Evolutionary conservation across 345 rosid species (phyloP), one percentile per base, ranked within the genome.

Genomic region (Brassica nigra): DNA sequence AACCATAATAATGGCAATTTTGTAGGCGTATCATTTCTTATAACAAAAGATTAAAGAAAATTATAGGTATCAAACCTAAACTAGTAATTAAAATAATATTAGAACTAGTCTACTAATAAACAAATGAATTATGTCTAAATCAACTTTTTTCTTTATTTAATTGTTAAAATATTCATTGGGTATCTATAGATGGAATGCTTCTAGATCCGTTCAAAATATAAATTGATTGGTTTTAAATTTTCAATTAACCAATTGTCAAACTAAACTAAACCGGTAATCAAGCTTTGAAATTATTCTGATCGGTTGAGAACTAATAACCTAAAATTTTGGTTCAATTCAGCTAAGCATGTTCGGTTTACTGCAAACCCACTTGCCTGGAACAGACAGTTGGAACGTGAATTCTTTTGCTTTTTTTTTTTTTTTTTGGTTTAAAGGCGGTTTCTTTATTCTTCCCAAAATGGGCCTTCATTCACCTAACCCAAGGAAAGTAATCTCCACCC

Each of bases 381-480:
- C 11, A 10, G 44, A 34, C 37, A 34, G 37, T 34, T 34, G 37
- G 37, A 34, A 47, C 57, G 2, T 52, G 57, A n/a, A 18, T 52
- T 52, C 20, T 52, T 52, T 52, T 49, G 57, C 18, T 49, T 49
- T 49, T 49, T 49, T 14, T 0, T 14, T 14, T 1, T 47, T 15
- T 10, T 49, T n/a, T n/a, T 8, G 57, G 18, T n/a, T 5, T n/a
- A 49, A 49, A 49, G 57, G 57, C 57, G 14, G 54, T 39, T 39
- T 10, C 12, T 39, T 10, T 42, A 10, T 47, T 47, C 55, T 63
- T 76, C 68, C 33, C 1, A 76, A 58, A 55, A 28, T 61, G 74
- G 69, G 75, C 70, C 55, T 31, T 44, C 2, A 42, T 68, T 57
- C 2, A 18, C n/a, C 30, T 8, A 58, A 29, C 67, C 79, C 44